A percentile compares a stretch with the other conserved stretches of the same genome.
Conservation (phyloP, 306 rosid genomes). For the Biancaea sappan region DNA sequence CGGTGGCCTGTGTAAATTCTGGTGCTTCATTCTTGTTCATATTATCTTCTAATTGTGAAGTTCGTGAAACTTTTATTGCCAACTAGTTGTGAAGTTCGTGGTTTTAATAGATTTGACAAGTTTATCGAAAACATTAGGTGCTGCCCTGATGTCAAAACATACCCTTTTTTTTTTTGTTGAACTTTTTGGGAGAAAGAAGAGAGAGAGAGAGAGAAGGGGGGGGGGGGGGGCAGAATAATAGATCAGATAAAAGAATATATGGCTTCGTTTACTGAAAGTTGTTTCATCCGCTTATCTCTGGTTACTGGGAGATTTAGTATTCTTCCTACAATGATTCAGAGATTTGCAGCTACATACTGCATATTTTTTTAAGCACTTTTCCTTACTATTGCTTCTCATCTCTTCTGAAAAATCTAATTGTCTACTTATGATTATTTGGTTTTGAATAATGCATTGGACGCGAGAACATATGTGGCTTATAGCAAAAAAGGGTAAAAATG, state of each 20-base stretch:
- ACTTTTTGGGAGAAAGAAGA: background rate
- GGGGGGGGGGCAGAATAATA: background rate
- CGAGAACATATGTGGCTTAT: background rate
- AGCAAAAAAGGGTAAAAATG: background rate
- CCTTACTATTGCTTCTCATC: background rate
- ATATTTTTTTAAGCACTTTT: background rate
- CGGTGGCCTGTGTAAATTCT: constrained; percentile 18
- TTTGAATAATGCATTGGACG: background rate
- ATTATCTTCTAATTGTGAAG: constrained; percentile 1
- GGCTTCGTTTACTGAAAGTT: constrained; percentile 8
- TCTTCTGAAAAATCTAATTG: background rate
- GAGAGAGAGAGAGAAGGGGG: background rate
- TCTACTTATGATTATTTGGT: background rate
- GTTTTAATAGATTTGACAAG: background rate
- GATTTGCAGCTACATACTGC: background rate
- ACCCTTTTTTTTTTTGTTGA: background rate
- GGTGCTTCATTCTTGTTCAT: constrained; percentile 16
- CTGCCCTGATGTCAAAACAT: constrained; percentile 16
- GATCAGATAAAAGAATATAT: background rate
- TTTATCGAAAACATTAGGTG: constrained; percentile 2
- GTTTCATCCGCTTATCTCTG: constrained; percentile 11
- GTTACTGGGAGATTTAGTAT: background rate
- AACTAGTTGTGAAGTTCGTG: background rate
- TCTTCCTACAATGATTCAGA: background rate
- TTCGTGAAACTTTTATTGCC: constrained; percentile 7